A percentile compares a stretch with the other conserved stretches of the same genome.
Evolutionary conservation across 2,329 filamentous ascomycete species (phyloP).

Genomic region (Aspergillus transmontanensis): DNA sequence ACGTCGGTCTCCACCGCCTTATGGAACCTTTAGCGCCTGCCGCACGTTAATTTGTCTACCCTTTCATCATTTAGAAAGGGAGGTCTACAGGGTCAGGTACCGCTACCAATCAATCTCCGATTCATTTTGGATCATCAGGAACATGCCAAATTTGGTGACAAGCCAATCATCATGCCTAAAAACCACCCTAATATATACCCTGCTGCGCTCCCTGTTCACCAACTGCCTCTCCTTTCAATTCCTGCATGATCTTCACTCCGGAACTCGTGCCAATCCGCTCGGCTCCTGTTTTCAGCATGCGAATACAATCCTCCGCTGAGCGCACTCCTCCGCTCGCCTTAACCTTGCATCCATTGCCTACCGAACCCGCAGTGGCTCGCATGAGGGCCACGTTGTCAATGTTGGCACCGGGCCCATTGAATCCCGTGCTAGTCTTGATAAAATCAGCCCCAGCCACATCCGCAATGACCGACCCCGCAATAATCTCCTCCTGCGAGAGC

Average conservation of each 20-base stretch:
- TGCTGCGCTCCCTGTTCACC: slow-evolving; percentile 4
- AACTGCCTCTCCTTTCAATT: slow-evolving; percentile 27
- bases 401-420: slow-evolving; percentile 57
- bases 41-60: slow-evolving; percentile 5
- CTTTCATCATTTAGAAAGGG: neutral
- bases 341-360: slow-evolving; percentile 51
- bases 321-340: slow-evolving; percentile 63
- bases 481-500: slow-evolving; percentile 51
- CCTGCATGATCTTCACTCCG: slow-evolving; percentile 59
- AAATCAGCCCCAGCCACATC: slow-evolving; percentile 58
- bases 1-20: slow-evolving; percentile 13
- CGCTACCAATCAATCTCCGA: neutral
- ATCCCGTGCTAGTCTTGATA: slow-evolving; percentile 64
- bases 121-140: neutral
- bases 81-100: neutral
- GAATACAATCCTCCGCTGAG: slow-evolving; percentile 52
- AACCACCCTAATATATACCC: neutral
- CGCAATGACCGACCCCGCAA: slow-evolving; percentile 56
- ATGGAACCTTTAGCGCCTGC: neutral
- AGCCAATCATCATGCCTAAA: neutral
- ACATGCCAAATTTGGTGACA: neutral
- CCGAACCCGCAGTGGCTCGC: slow-evolving; percentile 49
- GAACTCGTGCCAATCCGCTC: slow-evolving; percentile 59
- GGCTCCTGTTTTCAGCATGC: slow-evolving; percentile 61
- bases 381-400: slow-evolving; percentile 58